Conservation (phyloP, 2,329 filamentous ascomycete species). For the Trichoderma brevicompactum region DNA sequence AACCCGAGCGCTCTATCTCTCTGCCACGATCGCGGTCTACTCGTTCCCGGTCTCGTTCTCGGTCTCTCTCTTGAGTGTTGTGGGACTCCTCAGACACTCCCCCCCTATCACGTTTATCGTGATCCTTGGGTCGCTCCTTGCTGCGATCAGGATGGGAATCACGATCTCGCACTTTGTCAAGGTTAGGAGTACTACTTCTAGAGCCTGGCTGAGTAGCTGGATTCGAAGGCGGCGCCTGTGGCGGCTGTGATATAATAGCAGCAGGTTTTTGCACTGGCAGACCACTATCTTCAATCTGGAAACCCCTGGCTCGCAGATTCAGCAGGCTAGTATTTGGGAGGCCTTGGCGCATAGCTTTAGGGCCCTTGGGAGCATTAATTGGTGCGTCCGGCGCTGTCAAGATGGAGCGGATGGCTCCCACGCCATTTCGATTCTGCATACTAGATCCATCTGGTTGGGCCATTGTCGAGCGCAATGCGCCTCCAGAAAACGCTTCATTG, state of each 20-base stretch:
- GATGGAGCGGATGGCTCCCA: slow-evolving; percentile 40
- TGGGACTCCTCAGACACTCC: slow-evolving; percentile 29
- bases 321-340: slow-evolving; percentile 79
- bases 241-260: slow-evolving; percentile 23
- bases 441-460: slow-evolving; percentile 33
- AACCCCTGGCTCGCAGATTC: slow-evolving; percentile 61
- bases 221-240: slow-evolving; percentile 26
- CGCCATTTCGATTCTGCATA: slow-evolving; percentile 33
- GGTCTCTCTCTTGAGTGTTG: slow-evolving; percentile 30
- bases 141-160: slow-evolving; percentile 42
- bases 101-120: slow-evolving; percentile 37
- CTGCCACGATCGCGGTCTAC: slow-evolving; percentile 28
- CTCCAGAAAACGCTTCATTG: slow-evolving; percentile 36
- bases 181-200: slow-evolving; percentile 54
- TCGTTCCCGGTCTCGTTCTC: slow-evolving; percentile 28
- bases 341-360: slow-evolving; percentile 91
- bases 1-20: slow-evolving; percentile 39
- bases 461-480: slow-evolving; percentile 28
- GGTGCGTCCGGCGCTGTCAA: slow-evolving; percentile 50
- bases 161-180: slow-evolving; percentile 44
- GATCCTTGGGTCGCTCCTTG: slow-evolving; percentile 40
- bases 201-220: slow-evolving; percentile 42
- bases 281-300: slow-evolving; percentile 51
- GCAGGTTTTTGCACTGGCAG: slow-evolving; percentile 36
- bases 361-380: slow-evolving; percentile 83